Evolutionary conservation across 2,329 filamentous ascomycete species (phyloP), one percentile per base, ranked within the genome.

Genomic region (Xenoacremonium recifei): DNA sequence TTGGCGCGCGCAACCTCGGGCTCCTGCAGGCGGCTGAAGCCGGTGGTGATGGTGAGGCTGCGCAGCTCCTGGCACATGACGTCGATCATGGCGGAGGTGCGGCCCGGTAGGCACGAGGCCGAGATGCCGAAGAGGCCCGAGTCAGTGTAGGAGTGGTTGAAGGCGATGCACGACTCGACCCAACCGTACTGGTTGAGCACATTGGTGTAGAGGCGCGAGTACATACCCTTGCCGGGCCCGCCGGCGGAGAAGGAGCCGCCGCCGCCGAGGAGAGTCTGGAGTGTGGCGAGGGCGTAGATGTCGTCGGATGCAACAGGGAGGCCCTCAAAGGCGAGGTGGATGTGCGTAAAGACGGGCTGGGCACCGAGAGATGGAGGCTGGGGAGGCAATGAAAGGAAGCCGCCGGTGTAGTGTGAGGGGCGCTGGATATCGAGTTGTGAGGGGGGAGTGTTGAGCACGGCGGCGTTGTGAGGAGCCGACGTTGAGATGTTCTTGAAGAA

Each of bases 181-280:
- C 92, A 99, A 55, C 87, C 89, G 70, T 96, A 85, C 69, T 97
- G 91, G 73, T 99, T 99, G 38, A 99, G 80, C 1, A 97, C 92
- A 64, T 96, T 96, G 50, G 91, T 97, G 75, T 96, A 99, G 7
- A 99, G 80, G 11, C 93, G 86, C 27, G 89, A 95, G 75, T 97
- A 97, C 93, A 99, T 99, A 65, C 93, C 93, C 73, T 99, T 99
- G 39, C 93, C 93, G 4, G 93, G 93, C 0, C 93, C 93, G 57
- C 93, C 93, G 40, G 93, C 93, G 13, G 89, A 95, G 73, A 99
- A 99, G 42, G 91, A 96, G 18, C 93, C 93, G 36, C 93, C 93
- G 35, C 93, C 93, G 44, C 93, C 93, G 23, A 99, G 87, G 9
- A 99, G 85, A 2, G 90, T 97, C 68, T 97, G 95, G 2, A 99